phyloP scores from a whole-genome alignment of 2,329 filamentous ascomycete genomes.

The Calonectria fujianensis region DNA sequence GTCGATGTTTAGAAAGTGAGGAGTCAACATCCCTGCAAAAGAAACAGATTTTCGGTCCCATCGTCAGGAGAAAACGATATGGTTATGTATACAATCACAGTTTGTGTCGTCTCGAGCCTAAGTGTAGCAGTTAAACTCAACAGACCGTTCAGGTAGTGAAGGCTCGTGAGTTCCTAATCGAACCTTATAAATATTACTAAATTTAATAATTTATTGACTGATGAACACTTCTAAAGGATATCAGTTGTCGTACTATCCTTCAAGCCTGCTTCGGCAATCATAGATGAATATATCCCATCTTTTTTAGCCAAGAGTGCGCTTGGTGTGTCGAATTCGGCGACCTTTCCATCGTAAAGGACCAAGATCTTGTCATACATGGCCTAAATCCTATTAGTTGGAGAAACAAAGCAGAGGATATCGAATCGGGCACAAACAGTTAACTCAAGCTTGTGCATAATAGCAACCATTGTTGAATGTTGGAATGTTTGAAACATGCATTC shows the following conservation, averaged over 20 bases:
- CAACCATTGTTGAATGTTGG: not conserved
- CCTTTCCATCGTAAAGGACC: not conserved
- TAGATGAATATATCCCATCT: not conserved
- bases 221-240: not conserved
- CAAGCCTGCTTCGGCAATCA: not conserved
- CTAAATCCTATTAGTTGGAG: not conserved
- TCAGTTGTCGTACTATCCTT: rapidly evolving
- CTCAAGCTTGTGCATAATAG: constrained; percentile 4
- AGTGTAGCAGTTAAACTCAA: no score
- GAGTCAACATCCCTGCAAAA: not conserved
- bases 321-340: not conserved
- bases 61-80: not conserved
- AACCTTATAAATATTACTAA: no score
- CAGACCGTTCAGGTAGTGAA: no score
- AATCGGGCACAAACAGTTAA: not conserved
- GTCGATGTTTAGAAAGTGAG: not conserved
- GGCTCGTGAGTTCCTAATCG: no score
- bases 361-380: not conserved
- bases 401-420: not conserved
- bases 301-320: not conserved
- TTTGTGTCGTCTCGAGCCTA: not conserved
- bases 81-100: not conserved
- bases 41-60: not conserved
- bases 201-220: no score
- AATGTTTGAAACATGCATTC: not conserved